Evolutionary conservation across 305 asterid species (phyloP), one percentile per base, ranked within the genome.

Genomic region (Solanum hybrid): DNA sequence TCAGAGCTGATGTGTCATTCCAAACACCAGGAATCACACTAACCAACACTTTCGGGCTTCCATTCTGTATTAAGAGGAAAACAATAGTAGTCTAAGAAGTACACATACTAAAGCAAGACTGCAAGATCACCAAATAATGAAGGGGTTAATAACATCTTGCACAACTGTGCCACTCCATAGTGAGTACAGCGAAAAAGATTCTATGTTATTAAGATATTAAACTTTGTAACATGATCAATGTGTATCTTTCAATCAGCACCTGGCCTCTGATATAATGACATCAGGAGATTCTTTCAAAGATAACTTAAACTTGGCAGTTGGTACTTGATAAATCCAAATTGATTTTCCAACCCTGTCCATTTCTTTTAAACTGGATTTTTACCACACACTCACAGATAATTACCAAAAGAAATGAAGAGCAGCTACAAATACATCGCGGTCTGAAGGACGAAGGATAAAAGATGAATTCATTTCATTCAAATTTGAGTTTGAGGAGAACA

Each of bases 1-100:
- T 93, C 90, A 96, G 92, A 82, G 88, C 81, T 86, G 98, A 95
- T 76, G 95, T 69, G 91, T 96, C 97, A 89, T 91, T 90, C 99
- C 99, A 97, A 90, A 96, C 87, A 88, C 92, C 89, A 86, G 98
- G 95, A 92, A 93, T 94, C 94, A 96, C 96, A 88, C 89, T 93
- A 89, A 93, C 69, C 94, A 97, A 92, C 72, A 93, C 71, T 88
- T 95, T 89, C 66, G 95, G 94, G 94, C 97, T 95, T 85, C 99
- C 99, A 40, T 90, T 94, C 99, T 97, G 97, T 91, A 89, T 71
- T 51, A 78, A 31, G 87, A 51, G 46, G 89, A 89, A 31, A 72
- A 90, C 51, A 69, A 85, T 90, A 88, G 72, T 88, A 20, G 10
- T 75, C 42, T 35, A 76, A 92, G 56, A 79, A 27, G 79, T 78